A percentile compares a stretch with the other conserved stretches of the same genome.
phyloP scores from a whole-genome alignment of 2,329 filamentous ascomycete species.

The Hypoxylon sp. region DNA sequence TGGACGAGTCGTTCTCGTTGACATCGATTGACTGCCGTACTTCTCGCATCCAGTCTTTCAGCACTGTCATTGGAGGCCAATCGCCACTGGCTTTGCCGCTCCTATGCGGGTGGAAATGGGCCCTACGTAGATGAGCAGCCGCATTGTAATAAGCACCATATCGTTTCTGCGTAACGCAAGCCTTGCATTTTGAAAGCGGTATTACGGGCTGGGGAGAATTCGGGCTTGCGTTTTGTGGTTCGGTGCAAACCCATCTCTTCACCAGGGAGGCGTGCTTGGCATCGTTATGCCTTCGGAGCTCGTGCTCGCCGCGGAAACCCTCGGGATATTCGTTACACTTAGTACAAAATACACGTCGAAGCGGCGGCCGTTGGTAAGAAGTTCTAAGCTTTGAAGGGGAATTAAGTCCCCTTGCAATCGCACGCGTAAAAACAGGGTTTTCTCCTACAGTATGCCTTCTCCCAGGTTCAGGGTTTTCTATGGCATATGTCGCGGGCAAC shows the following conservation, averaged over 20 bases:
- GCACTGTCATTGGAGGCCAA: conserved; percentile 70
- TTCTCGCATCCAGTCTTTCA: conserved; percentile 74
- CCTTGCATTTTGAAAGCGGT: conserved; percentile 69
- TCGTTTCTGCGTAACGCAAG: conserved; percentile 69
- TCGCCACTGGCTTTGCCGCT: conserved; percentile 71
- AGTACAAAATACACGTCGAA: conserved; percentile 81
- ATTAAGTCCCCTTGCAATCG: conserved; percentile 58
- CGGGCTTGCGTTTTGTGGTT: conserved; percentile 60
- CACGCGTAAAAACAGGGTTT: conserved; percentile 60
- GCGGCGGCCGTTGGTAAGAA: conserved; percentile 68
- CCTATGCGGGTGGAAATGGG: conserved; percentile 70
- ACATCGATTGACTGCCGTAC: conserved; percentile 65
- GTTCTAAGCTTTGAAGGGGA: conserved; percentile 62
- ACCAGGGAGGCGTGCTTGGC: conserved; percentile 70
- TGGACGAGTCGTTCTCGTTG: conserved; percentile 64
- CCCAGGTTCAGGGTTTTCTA: conserved; percentile 49
- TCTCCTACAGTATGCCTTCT: conserved; percentile 65
- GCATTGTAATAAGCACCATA: conserved; percentile 73
- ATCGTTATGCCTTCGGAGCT: conserved; percentile 78
- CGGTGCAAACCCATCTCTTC: conserved; percentile 70
- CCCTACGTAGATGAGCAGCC: conserved; percentile 69
- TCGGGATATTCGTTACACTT: conserved; percentile 86
- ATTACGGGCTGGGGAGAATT: conserved; percentile 64
- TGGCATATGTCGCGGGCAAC: conserved; percentile 46
- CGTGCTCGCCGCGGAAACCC: conserved; percentile 92